Base-by-base conservation (phyloP, 2,329 filamentous ascomycete genomes). In the Ophiostoma angusticollis region DNA sequence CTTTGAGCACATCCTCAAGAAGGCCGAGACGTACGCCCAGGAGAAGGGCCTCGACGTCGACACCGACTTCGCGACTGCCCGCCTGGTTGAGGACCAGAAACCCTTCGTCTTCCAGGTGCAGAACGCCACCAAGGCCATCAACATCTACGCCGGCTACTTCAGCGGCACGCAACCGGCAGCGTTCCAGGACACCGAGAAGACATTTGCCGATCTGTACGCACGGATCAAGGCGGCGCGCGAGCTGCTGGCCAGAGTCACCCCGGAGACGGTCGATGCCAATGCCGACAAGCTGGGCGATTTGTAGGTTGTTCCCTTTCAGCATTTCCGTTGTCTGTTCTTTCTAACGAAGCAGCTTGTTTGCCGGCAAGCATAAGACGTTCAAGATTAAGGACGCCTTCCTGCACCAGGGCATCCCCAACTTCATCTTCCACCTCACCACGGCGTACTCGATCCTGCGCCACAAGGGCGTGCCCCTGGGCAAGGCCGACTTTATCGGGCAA, bases 351-450 rank as follows among this genome's bases (percentile, higher is more conserved):
- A 12, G 21, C 42, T 25, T n/a, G n/a, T n/a, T n/a, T n/a, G n/a
- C n/a, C n/a, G n/a, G n/a, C n/a, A n/a, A n/a, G n/a, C n/a, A n/a
- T n/a, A n/a, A n/a, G 9, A 45, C 39, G 13, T 33, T 50, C 21
- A 47, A 44, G 14, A 47, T 42, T 9, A 41, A 48, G 32, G 52
- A 58, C 0, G 74, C 70, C 43, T 47, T 70, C 9, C 43, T 59
- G 17, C 50, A 52, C 2, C 67, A 63, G 51, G 61, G 54, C 6
- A 44, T 76, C 27, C 72, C 73, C 9, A 77, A 78, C 50, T 64
- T 76, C 49, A 73, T 63, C 53, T 80, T 80, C 52, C 75, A 80
- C 48, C 45, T 69, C 5, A 61, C 43, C 3, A 73, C 63, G 5
- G 67, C 67, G 11, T 79, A 79, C 54, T 61, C 53, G 1, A 68